A percentile compares a stretch with the other conserved stretches of the same genome.
phyloP scores from a whole-genome alignment of 495 filamentous ascomycete genomes.

The Daldinia vernicosa region DNA sequence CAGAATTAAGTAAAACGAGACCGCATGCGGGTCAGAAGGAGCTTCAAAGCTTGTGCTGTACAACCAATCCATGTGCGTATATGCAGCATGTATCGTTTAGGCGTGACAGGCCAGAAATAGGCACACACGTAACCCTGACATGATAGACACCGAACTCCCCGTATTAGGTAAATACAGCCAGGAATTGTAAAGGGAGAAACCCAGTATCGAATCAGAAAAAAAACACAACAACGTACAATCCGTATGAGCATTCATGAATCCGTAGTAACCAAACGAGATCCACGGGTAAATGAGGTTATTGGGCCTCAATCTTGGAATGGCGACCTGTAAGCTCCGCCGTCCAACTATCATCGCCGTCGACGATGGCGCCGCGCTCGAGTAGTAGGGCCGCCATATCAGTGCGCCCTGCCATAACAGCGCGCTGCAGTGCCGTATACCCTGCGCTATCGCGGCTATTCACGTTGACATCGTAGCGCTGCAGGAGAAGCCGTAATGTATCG shows the following conservation, averaged over 20 bases:
- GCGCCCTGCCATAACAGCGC: slow-evolving; percentile 45
- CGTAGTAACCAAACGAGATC: slow-evolving; percentile 4
- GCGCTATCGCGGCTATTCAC: slow-evolving; percentile 42
- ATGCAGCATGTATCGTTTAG: slow-evolving; percentile 20
- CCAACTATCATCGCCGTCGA: slow-evolving; percentile 42
- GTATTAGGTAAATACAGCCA: slow-evolving; percentile 26
- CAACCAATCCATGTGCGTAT: slow-evolving; percentile 35
- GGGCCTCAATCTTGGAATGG: slow-evolving; percentile 35
- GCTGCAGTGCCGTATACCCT: slow-evolving; percentile 46
- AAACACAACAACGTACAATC: slow-evolving; percentile 30
- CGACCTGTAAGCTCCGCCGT: slow-evolving; percentile 32
- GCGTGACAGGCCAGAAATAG: slow-evolving; percentile 14
- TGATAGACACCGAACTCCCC: slow-evolving; percentile 27
- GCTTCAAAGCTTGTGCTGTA: slow-evolving; percentile 32
- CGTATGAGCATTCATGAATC: slow-evolving; percentile 2
- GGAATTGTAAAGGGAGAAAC: slow-evolving; percentile 19
- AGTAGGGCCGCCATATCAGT: slow-evolving; percentile 49
- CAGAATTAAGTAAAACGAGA: slow-evolving; percentile 16
- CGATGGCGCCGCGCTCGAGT: slow-evolving; percentile 43
- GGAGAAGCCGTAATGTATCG: slow-evolving; percentile 43
- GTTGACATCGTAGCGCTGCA: slow-evolving; percentile 44
- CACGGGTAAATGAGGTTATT: slow-evolving; percentile 5
- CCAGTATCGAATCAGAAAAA: slow-evolving; percentile 8
- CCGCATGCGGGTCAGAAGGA: slow-evolving; percentile 26
- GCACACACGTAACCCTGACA: slow-evolving; percentile 8